phyloP scores from a whole-genome alignment of 2,329 filamentous ascomycete species.

The Chaetomiaceae sp. region DNA sequence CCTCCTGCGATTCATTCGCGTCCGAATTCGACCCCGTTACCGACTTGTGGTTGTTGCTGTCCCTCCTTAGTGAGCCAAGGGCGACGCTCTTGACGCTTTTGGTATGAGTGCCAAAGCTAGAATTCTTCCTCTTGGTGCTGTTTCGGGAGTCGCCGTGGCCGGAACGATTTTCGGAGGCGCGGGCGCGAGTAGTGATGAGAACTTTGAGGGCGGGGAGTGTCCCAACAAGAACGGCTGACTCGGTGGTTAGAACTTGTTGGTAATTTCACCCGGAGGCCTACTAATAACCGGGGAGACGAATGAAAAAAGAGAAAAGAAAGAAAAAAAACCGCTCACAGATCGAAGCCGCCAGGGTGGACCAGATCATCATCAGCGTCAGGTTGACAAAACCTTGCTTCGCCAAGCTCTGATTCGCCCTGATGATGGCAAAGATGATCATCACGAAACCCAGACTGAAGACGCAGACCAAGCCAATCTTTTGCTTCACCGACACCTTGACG shows the following conservation, averaged over 20 bases:
- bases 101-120: slow-evolving; percentile 7
- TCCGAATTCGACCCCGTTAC: slow-evolving; percentile 1
- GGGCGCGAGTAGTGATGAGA: slow-evolving; percentile 23
- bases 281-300: no score
- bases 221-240: slow-evolving; percentile 26
- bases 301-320: no score
- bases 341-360: slow-evolving; percentile 26
- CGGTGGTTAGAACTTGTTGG: not conserved
- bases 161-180: slow-evolving; percentile 20
- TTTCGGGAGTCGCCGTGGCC: slow-evolving; percentile 3
- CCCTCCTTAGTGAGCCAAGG: slow-evolving; percentile 16
- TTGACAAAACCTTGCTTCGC: slow-evolving; percentile 26
- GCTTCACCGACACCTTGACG: slow-evolving; percentile 29
- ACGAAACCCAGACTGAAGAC: slow-evolving; percentile 30
- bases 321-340: no score
- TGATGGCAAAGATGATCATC: slow-evolving; percentile 31
- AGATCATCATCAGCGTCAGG: slow-evolving; percentile 26
- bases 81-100: slow-evolving; percentile 14
- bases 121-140: slow-evolving; percentile 3
- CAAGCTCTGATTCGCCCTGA: slow-evolving; percentile 29
- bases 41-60: slow-evolving; percentile 15
- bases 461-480: slow-evolving; percentile 29
- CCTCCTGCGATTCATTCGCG: slow-evolving; percentile 22
- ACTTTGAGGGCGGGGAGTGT: slow-evolving; percentile 27
- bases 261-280: no score